Percentiles rank a stretch among this genome's conserved stretches.
Conservation (phyloP, 1,284 basidiomycete genomes). For the Ceratobasidium theobromae region DNA sequence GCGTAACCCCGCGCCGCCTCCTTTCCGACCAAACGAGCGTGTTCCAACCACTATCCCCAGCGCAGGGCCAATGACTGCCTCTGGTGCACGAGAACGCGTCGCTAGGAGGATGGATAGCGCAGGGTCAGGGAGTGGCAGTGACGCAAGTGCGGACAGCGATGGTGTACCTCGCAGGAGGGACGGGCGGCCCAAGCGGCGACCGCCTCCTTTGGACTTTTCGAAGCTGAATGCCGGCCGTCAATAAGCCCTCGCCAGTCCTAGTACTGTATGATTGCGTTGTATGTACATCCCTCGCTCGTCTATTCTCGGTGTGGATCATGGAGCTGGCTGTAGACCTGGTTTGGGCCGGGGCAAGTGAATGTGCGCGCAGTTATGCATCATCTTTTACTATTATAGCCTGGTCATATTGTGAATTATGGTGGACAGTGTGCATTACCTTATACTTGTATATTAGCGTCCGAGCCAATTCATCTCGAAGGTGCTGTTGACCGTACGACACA, state of each 20-base stretch:
- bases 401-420: neutral
- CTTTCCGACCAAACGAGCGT: neutral
- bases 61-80: conserved; percentile 16
- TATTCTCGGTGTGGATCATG: conserved; percentile 29
- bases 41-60: conserved; percentile 9
- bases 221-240: conserved; percentile 27
- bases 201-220: conserved; percentile 27
- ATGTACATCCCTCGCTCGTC: conserved; percentile 12
- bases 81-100: conserved; percentile 17
- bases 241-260: neutral
- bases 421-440: neutral
- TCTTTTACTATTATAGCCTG: neutral
- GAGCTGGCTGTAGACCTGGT: conserved; percentile 25
- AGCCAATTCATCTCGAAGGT: too few relatives aligned
- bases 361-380: neutral
- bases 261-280: neutral
- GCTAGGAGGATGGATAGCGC: conserved; percentile 14
- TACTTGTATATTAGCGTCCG: neutral
- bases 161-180: conserved; percentile 24
- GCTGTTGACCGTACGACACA: too few relatives aligned
- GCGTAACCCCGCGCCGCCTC: conserved; percentile 8
- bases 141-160: conserved; percentile 16
- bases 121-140: neutral
- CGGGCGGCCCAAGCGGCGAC: conserved; percentile 25
- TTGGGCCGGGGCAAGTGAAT: conserved; percentile 8